Evolutionary conservation across 2,329 filamentous ascomycete species (phyloP).

Genomic region (Diaporthe citrichinensis): DNA sequence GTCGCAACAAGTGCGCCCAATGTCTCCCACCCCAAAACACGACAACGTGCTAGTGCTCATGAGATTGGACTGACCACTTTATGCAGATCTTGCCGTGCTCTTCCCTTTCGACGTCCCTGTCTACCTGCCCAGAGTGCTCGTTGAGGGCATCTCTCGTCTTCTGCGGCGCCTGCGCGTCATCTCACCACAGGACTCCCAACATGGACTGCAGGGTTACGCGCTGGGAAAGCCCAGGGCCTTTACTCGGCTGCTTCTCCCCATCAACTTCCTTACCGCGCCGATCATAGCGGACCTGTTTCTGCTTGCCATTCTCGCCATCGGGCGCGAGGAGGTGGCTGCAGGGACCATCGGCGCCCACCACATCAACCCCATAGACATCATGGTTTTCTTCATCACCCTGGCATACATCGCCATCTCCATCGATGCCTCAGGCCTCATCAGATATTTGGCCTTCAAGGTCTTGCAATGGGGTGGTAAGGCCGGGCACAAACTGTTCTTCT

Average conservation of each 20-base stretch:
- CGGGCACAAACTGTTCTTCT: slow-evolving; percentile 79
- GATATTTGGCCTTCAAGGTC: slow-evolving; percentile 79
- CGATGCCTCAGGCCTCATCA: slow-evolving; percentile 80
- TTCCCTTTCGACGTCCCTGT: slow-evolving; percentile 78
- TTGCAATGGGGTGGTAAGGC: slow-evolving; percentile 76
- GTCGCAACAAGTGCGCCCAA: slow-evolving; percentile 75
- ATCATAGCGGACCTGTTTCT: slow-evolving; percentile 80
- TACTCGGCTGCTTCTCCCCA: slow-evolving; percentile 69
- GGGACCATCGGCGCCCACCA: slow-evolving; percentile 76
- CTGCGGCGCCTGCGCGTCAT: slow-evolving; percentile 64
- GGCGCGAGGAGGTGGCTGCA: slow-evolving; percentile 75
- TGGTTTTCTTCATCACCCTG: slow-evolving; percentile 80
- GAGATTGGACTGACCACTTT: not conserved
- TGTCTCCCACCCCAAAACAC: not conserved
- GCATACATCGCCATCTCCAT: slow-evolving; percentile 85
- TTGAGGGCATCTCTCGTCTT: slow-evolving; percentile 58
- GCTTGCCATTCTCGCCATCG: slow-evolving; percentile 78
- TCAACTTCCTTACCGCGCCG: slow-evolving; percentile 81
- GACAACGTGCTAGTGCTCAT: not conserved
- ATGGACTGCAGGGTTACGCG: not conserved
- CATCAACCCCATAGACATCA: slow-evolving; percentile 80
- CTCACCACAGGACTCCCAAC: slow-evolving; percentile 44
- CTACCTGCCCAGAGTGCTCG: slow-evolving; percentile 67
- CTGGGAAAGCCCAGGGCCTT: slow-evolving; percentile 51
- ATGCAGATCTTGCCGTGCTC: slow-evolving; percentile 75